Percentiles rank a stretch among this genome's conserved stretches.
phyloP scores from a whole-genome alignment of 306 rosid genomes.

The Calophaca sinica region DNA sequence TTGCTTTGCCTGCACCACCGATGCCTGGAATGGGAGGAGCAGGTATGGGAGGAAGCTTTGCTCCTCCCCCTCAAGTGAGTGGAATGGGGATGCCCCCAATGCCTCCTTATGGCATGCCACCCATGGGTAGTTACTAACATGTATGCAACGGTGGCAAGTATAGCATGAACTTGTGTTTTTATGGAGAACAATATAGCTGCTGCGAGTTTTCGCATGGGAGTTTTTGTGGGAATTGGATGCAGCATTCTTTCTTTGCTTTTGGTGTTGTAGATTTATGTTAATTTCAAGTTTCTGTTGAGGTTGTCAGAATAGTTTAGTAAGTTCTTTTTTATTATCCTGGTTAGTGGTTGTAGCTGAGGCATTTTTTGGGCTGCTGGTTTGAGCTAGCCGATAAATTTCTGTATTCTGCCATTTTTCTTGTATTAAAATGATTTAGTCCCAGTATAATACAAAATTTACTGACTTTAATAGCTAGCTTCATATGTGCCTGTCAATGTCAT shows the following conservation, averaged over 20 bases:
- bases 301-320: conserved; percentile 63
- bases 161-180: conserved; percentile 41
- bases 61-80: conserved; percentile 74
- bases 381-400: conserved; percentile 59
- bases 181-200: conserved; percentile 53
- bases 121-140: conserved; percentile 90
- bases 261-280: conserved; percentile 54
- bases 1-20: conserved; percentile 99
- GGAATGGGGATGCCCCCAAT: conserved; percentile 99
- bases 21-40: conserved; percentile 94
- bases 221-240: conserved; percentile 52
- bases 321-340: conserved; percentile 40
- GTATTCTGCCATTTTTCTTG: conserved; percentile 55
- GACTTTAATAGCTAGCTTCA: conserved; percentile 43
- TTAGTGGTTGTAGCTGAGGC: conserved; percentile 67
- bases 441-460: conserved; percentile 54
- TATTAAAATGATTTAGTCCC: conserved; percentile 48
- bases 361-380: conserved; percentile 65
- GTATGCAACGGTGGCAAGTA: conserved; percentile 15
- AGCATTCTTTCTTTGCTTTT: conserved; percentile 48
- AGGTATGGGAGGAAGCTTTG: conserved; percentile 80
- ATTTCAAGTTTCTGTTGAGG: conserved; percentile 50
- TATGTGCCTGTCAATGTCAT: conserved; percentile 38
- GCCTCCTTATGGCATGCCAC: conserved; percentile 99
- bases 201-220: conserved; percentile 43